Evolutionary conservation across 2,329 filamentous ascomycete genomes (phyloP), one percentile per base, ranked within the genome.

Genomic region (Fusarium nodosum): DNA sequence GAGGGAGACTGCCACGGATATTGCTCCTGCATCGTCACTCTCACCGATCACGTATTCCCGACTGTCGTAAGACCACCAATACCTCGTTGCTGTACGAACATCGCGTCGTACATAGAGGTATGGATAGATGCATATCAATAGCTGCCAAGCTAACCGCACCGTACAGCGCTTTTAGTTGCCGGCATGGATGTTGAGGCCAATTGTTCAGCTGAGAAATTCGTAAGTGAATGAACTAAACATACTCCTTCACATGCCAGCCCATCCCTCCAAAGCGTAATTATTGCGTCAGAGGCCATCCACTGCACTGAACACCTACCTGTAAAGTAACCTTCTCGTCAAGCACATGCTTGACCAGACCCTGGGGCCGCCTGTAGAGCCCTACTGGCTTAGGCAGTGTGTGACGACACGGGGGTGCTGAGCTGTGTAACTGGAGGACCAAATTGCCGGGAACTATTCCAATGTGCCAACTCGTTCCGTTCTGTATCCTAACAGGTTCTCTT

Each of bases 161-260:
- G 68, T 47, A 62, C 45, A 47, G 26, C 28, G n/a, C 31, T 53
- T 47, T 51, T 66, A 54, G 44, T 42, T 63, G 51, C 62, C 54
- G 56, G 20, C 22, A 72, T 74, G 69, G 34, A 55, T 30, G 12
- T 30, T 10, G 66, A 39, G 51, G 30, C 50, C 56, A 64, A 56
- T 56, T 36, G 38, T 45, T 51, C 57, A 56, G 52, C 46, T 52
- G 41, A 51, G 57, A 64, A 59, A 58, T 47, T 39, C 60, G 63
- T 71, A 66, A 73, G 71, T 71, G 36, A 56, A 61, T 8, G 22
- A 60, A 59, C 44, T 46, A 56, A 57, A 41, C 53, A 42, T 39
- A 50, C 48, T 53, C 33, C 31, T 50, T 30, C 39, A 47, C 41
- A 30, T 44, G 39, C 24, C 58, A 63, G 18, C 42, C 38, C 57